Evolutionary conservation across 2,329 filamentous ascomycete genomes (phyloP).

Genomic region (Huntiella abstrusa): DNA sequence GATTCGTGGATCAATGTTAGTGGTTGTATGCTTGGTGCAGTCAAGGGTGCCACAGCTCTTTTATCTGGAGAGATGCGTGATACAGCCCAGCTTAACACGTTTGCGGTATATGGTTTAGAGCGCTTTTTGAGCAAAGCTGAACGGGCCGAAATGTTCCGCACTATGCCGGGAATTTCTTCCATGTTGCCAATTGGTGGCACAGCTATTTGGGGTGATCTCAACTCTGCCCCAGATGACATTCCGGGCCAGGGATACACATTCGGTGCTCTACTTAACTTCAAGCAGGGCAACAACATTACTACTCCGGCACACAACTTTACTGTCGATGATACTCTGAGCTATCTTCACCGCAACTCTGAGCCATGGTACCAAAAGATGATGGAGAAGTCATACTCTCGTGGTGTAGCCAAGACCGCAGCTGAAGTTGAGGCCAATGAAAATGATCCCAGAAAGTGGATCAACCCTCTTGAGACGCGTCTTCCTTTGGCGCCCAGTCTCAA

Average conservation of each 20-base stretch:
- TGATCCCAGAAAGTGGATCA: constrained; percentile 76
- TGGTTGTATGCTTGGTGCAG: constrained; percentile 89
- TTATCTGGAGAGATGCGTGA: constrained; percentile 97
- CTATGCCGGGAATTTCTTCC: constrained; percentile 89
- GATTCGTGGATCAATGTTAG: constrained; percentile 97
- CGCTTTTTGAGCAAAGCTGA: constrained; percentile 86
- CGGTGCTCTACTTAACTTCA: constrained; percentile 75
- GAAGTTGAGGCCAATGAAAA: constrained; percentile 70
- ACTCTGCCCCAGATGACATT: constrained; percentile 73
- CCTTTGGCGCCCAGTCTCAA: constrained; percentile 78
- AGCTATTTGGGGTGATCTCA: constrained; percentile 80
- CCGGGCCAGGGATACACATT: constrained; percentile 55
- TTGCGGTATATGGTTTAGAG: constrained; percentile 90
- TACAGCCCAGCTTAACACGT: constrained; percentile 86
- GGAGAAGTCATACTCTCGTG: constrained; percentile 62
- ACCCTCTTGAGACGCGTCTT: constrained; percentile 74
- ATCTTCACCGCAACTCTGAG: constrained; percentile 60
- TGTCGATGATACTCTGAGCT: constrained; percentile 55
- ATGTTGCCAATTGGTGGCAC: constrained; percentile 94
- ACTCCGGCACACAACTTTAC: constrained; percentile 60
- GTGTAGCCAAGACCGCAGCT: constrained; percentile 58
- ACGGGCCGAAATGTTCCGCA: constrained; percentile 79
- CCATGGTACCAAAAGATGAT: constrained; percentile 69
- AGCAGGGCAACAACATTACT: constrained; percentile 42
- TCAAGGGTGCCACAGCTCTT: constrained; percentile 78